Conservation (phyloP, 2,329 filamentous ascomycete species). For the Scedosporium dehoogii region DNA sequence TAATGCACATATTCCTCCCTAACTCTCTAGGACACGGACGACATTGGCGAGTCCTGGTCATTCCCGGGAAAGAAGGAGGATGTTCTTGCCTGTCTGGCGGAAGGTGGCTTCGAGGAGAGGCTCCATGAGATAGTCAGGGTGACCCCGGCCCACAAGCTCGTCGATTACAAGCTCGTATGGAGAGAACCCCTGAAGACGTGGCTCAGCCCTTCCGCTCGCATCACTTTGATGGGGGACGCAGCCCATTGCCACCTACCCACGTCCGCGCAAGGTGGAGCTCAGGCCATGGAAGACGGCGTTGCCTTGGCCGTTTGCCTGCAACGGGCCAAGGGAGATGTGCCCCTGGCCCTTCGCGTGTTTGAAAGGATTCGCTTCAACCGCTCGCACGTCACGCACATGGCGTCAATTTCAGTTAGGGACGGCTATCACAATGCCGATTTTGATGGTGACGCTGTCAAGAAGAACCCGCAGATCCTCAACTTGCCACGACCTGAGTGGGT, state of each 20-base stretch:
- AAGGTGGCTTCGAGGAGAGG: conserved; percentile 27
- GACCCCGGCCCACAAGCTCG: conserved; percentile 18
- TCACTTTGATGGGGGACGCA: conserved; percentile 36
- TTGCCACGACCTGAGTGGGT: not conserved
- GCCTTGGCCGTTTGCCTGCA: conserved; percentile 33
- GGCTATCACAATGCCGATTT: not conserved
- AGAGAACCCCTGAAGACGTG: conserved; percentile 20
- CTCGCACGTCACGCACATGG: not conserved
- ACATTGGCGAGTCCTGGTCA: conserved; percentile 30
- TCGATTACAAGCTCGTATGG: conserved; percentile 21
- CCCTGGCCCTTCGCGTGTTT: not conserved
- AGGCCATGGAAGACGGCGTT: conserved; percentile 39
- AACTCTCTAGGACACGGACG: conserved; percentile 21
- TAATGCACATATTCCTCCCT: not conserved
- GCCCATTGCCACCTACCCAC: conserved; percentile 40
- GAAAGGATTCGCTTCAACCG: not conserved
- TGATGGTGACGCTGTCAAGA: not conserved
- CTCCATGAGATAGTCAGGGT: conserved; percentile 26
- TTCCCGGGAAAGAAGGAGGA: conserved; percentile 26
- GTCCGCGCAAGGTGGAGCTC: conserved; percentile 34
- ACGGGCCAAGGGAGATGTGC: not conserved
- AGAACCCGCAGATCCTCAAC: not conserved
- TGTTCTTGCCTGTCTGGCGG: conserved; percentile 22
- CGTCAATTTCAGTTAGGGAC: not conserved
- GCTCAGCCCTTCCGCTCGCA: conserved; percentile 24